Evolutionary conservation across 805 yeast species (phyloP).

Genomic region (Wickerhamomyces chambardii): DNA sequence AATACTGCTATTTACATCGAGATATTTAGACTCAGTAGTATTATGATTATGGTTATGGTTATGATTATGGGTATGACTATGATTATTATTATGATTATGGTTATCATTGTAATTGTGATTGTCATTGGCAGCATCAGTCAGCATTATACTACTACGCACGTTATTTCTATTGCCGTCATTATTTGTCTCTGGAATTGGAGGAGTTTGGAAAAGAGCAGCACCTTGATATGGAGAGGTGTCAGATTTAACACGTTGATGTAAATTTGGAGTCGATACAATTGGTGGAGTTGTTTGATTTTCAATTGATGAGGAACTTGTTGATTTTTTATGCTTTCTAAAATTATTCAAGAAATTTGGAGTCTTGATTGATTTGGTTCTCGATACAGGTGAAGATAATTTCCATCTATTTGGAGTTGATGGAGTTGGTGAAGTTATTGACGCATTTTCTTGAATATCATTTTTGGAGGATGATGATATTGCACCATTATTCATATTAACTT

Average conservation of each 20-base stretch:
- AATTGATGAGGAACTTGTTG: slow-evolving; percentile 6
- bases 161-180: no score
- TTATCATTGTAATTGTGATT: no score
- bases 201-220: slow-evolving; percentile 17
- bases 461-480: not conserved
- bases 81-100: slow-evolving; percentile 4
- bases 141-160: no score
- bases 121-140: no score
- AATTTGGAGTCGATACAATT: slow-evolving; percentile 6
- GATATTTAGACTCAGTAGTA: no score
- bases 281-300: not conserved
- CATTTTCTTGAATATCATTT: not conserved
- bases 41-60: slow-evolving; percentile 4
- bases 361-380: slow-evolving; percentile 11
- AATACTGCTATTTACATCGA: no score
- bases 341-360: slow-evolving; percentile 17
- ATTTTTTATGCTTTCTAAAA: slow-evolving; percentile 15
- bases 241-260: slow-evolving; percentile 1
- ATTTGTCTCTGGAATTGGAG: slow-evolving; percentile 12
- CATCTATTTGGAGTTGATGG: not conserved
- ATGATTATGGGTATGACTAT: not conserved
- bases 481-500: no score
- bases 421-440: not conserved
- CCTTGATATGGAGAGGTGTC: slow-evolving; percentile 11
- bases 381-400: not conserved